Percentiles rank a stretch among this genome's conserved stretches.
phyloP scores from a whole-genome alignment of 202 grass and related monocot species.

The Miscanthus sacchariflorus region DNA sequence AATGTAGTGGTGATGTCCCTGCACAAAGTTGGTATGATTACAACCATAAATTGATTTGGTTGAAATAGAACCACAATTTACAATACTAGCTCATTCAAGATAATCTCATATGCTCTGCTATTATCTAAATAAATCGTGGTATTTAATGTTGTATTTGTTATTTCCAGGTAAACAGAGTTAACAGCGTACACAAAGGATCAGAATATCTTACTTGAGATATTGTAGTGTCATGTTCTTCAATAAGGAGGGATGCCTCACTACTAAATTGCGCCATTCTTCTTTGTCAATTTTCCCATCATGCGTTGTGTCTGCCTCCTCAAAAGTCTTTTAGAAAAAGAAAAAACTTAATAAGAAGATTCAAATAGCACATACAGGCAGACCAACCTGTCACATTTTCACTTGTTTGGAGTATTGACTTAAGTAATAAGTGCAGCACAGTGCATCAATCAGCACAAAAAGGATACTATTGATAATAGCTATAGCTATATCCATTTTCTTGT shows the following conservation, averaged over 20 bases:
- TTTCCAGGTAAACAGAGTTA: background rate
- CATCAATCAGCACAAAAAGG: background rate
- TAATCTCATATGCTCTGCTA: background rate
- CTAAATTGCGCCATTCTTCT: slow-evolving; percentile 90
- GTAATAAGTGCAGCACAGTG: background rate
- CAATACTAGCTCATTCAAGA: background rate
- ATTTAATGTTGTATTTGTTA: background rate
- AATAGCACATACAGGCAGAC: background rate
- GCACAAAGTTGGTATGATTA: slow-evolving; percentile 34
- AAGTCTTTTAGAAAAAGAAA: slow-evolving; percentile 65
- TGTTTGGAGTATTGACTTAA: background rate
- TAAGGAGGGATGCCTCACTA: slow-evolving; percentile 82
- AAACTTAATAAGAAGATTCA: slow-evolving; percentile 31
- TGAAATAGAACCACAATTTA: background rate
- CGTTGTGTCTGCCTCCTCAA: slow-evolving; percentile 88
- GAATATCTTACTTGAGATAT: slow-evolving; percentile 70
- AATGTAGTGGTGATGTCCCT: slow-evolving; percentile 94
- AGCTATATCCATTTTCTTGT: background rate
- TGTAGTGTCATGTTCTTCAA: slow-evolving; percentile 90
- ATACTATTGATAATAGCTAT: background rate
- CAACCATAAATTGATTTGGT: background rate
- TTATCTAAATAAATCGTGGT: background rate
- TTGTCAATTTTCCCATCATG: slow-evolving; percentile 94
- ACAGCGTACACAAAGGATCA: background rate
- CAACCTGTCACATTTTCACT: background rate